Conservation (phyloP, 2,329 filamentous ascomycete species). For the Ophiostoma sp. region DNA sequence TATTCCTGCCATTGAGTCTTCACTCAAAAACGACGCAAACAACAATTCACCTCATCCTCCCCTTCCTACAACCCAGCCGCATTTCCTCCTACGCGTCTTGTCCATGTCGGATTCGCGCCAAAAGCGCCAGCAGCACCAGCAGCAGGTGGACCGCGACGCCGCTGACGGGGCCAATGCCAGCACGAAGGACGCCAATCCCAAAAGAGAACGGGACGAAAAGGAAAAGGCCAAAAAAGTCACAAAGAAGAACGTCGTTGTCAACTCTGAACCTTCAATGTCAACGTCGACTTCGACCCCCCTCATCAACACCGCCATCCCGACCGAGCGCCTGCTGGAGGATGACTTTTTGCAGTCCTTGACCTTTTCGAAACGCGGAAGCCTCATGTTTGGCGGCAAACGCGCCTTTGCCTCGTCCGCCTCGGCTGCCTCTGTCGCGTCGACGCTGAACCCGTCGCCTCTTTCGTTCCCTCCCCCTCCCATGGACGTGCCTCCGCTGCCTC, state of each 20-base stretch:
- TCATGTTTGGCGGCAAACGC: constrained; percentile 58
- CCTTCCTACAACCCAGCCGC: neutral
- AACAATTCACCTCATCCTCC: neutral
- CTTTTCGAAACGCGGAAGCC: constrained; percentile 64
- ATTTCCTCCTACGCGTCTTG: constrained; percentile 24
- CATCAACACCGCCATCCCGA: constrained; percentile 58
- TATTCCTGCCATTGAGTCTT: neutral
- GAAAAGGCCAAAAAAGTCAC: neutral
- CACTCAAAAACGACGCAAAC: neutral
- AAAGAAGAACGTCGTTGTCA: neutral
- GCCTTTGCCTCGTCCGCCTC: constrained; percentile 28
- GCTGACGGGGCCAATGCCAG: neutral
- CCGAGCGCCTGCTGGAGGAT: constrained; percentile 58
- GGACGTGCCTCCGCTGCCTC: constrained; percentile 45
- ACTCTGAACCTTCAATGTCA: no score
- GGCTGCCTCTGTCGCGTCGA: neutral
- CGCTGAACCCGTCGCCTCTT: neutral
- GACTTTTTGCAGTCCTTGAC: constrained; percentile 57
- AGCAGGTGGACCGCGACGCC: neutral
- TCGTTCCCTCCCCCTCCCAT: constrained; percentile 11
- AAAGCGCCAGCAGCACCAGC: neutral
- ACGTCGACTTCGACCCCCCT: constrained; percentile 38
- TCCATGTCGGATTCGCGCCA: constrained; percentile 27
- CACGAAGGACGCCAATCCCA: neutral
- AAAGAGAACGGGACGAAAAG: constrained; percentile 15